Evolutionary conservation across 2,329 filamentous ascomycete genomes (phyloP).

Genomic region (Fusarium sp.): DNA sequence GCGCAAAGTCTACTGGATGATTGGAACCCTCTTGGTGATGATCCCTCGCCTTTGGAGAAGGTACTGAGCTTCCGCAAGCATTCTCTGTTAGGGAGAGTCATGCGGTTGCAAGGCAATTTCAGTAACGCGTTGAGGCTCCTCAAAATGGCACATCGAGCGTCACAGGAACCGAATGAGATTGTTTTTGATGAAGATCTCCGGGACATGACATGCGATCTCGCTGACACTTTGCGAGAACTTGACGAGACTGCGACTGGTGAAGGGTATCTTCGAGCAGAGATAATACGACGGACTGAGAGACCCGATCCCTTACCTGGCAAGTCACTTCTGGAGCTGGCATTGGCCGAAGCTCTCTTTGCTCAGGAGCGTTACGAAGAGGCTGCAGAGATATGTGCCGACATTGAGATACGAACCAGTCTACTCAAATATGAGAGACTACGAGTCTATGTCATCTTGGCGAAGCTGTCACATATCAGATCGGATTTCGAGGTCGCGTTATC

Average conservation of each 20-base stretch:
- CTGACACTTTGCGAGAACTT: slow-evolving; percentile 41
- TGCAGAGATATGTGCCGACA: slow-evolving; percentile 30
- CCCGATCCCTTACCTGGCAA: slow-evolving; percentile 29
- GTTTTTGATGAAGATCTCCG: slow-evolving; percentile 41
- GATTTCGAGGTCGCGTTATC: slow-evolving; percentile 36
- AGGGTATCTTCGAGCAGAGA: slow-evolving; percentile 33
- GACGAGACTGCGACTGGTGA: slow-evolving; percentile 33
- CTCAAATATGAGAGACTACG: slow-evolving; percentile 43
- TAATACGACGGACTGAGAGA: slow-evolving; percentile 24
- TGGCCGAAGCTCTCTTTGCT: slow-evolving; percentile 42
- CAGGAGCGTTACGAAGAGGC: slow-evolving; percentile 36
- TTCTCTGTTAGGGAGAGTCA: slow-evolving; percentile 39
- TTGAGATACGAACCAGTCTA: slow-evolving; percentile 31
- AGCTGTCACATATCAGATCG: slow-evolving; percentile 36
- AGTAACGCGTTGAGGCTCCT: slow-evolving; percentile 26
- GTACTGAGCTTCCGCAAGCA: slow-evolving; percentile 38
- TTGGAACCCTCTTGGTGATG: slow-evolving; percentile 32
- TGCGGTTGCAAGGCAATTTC: slow-evolving; percentile 39
- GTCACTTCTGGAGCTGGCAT: slow-evolving; percentile 37
- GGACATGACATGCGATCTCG: slow-evolving; percentile 42
- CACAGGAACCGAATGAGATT: slow-evolving; percentile 19
- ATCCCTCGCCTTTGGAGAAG: slow-evolving; percentile 31
- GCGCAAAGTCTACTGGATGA: slow-evolving; percentile 34
- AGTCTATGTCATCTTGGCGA: slow-evolving; percentile 36
- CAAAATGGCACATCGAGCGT: slow-evolving; percentile 16